Conservation (phyloP, 495 filamentous ascomycete genomes). For the Parathielavia appendiculata region DNA sequence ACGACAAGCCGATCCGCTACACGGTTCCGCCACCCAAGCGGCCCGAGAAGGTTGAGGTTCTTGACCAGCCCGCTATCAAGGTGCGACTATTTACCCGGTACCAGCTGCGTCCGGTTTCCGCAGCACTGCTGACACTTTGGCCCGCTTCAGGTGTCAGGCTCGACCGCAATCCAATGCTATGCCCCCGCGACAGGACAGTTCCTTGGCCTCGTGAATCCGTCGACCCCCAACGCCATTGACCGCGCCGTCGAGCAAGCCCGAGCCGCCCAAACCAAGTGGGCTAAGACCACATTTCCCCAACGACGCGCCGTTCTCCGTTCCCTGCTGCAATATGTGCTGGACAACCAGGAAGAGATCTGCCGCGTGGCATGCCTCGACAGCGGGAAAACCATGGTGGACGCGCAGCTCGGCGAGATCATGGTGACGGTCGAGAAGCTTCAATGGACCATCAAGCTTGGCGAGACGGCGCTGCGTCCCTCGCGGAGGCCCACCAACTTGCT, state of each 20-base stretch:
- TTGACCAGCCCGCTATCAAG: conserved; percentile 57
- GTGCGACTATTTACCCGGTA: conserved; percentile 16
- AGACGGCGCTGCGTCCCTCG: conserved; percentile 68
- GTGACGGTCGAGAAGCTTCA: conserved; percentile 89
- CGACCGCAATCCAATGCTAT: conserved; percentile 74
- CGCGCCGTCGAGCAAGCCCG: conserved; percentile 67
- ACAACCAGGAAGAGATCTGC: conserved; percentile 85
- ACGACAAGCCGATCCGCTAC: conserved; percentile 38
- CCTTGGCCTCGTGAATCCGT: conserved; percentile 74
- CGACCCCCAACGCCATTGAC: conserved; percentile 74
- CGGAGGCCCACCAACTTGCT: conserved; percentile 75
- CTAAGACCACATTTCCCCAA: conserved; percentile 68
- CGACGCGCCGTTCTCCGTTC: conserved; percentile 76
- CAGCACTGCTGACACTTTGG: background rate
- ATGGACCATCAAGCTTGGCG: conserved; percentile 91
- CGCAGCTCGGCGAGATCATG: conserved; percentile 86
- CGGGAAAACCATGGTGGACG: conserved; percentile 95
- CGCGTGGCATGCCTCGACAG: conserved; percentile 85
- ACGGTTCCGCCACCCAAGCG: conserved; percentile 36
- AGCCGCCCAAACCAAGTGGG: conserved; percentile 76
- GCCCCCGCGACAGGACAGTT: conserved; percentile 81
- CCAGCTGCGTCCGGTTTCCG: no score
- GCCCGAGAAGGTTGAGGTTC: conserved; percentile 50
- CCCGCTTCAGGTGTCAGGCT: conserved; percentile 41
- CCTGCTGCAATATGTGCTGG: conserved; percentile 75